Base-by-base conservation (phyloP, 805 yeast genomes). In the Torulaspora microellipsoides region DNA sequence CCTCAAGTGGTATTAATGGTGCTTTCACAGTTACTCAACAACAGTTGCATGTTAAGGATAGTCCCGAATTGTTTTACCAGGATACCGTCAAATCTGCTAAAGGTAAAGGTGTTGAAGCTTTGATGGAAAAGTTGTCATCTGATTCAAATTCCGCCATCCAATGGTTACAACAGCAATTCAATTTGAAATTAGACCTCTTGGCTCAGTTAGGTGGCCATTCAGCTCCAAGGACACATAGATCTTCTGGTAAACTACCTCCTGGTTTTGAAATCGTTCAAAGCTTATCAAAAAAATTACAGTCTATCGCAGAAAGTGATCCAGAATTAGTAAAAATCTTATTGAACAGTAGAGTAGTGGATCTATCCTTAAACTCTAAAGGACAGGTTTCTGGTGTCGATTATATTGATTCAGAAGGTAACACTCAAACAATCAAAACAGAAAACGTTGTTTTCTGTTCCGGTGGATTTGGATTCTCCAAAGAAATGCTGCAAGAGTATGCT, bases 171-270 rank as follows among this genome's bases (percentile, higher is more conserved):
- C 72, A 75, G 27, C 75, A 72, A 4, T 78, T 85, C 53, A 73
- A 71, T 6, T 65, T 85, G 38, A 85, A 81, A 53, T 66, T 86
- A 43, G 74, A 84, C 7, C 69, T 81, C 12, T 83, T 86, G 10
- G 75, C 86, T n/a, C 76, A 85, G 53, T 64, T 86, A 34, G 95
- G 95, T 23, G 95, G 95, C 2, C 95, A 86, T 58, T 80, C 89
- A 1, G 78, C 73, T 38, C 80, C 87, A 15, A 72, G 95, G 61
- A 86, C 95, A 1, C 95, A 86, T 60, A 73, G 95, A 53, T 90
- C 95, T 1, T 74, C 77, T 7, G 71, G 72, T 1, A 70, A 68
- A 10, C 56, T 76, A 13, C 81, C 83, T 11, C 84, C 84, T 3
- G 84, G 84, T 0, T 76, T 71, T 60, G 81, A 77, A 34, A 76